phyloP scores from a whole-genome alignment of 1,139 yeast species.

The Sugiyamaella grinbergsii region DNA sequence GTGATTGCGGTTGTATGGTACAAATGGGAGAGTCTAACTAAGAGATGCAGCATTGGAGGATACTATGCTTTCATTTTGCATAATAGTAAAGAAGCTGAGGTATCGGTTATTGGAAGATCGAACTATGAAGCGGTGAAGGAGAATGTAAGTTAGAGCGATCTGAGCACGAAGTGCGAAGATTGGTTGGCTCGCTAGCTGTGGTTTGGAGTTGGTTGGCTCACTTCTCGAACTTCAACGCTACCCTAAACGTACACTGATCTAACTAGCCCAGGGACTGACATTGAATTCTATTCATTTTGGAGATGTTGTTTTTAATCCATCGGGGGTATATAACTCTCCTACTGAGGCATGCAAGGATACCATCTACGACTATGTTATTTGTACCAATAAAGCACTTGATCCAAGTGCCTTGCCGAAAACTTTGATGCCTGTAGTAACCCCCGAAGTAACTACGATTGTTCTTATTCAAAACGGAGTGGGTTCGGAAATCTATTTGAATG shows the following conservation, averaged over 20 bases:
- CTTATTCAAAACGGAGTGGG: slow-evolving; percentile 69
- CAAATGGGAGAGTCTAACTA: neutral
- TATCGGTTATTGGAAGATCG: slow-evolving; percentile 59
- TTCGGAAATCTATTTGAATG: slow-evolving; percentile 57
- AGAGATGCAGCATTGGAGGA: slow-evolving; percentile 29
- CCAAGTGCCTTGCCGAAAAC: slow-evolving; percentile 55
- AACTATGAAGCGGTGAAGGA: slow-evolving; percentile 53
- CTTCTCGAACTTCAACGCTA: no score
- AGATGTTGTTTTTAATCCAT: slow-evolving; percentile 43
- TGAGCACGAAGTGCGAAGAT: slow-evolving; percentile 46
- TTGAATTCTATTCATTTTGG: slow-evolving; percentile 51
- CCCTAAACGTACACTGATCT: no score
- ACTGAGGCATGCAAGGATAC: slow-evolving; percentile 41
- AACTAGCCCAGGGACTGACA: slow-evolving; percentile 44
- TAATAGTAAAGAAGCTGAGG: slow-evolving; percentile 39
- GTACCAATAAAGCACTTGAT: slow-evolving; percentile 68
- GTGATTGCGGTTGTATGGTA: slow-evolving; percentile 5
- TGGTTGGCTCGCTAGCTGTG: no score
- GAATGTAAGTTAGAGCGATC: slow-evolving; percentile 37
- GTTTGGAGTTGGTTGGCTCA: no score
- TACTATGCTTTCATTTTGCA: slow-evolving; percentile 28
- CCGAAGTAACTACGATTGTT: slow-evolving; percentile 51
- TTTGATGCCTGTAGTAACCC: slow-evolving; percentile 52
- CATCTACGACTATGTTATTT: slow-evolving; percentile 57
- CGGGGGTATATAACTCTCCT: slow-evolving; percentile 42